Conservation (phyloP, 2,329 filamentous ascomycete species). For the Trichoderma afroharzianum region DNA sequence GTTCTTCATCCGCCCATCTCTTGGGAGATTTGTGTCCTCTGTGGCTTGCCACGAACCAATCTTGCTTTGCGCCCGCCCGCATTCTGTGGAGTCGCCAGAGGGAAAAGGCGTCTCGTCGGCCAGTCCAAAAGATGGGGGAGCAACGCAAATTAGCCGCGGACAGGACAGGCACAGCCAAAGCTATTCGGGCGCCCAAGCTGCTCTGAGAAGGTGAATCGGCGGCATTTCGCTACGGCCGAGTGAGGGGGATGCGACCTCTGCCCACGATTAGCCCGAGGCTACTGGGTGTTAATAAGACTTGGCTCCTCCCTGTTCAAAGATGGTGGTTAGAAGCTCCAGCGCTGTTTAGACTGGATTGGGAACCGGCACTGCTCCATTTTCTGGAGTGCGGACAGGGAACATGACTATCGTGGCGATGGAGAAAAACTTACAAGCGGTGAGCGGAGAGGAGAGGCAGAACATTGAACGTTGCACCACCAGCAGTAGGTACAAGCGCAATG, state of each 20-base stretch:
- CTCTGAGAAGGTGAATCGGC: constrained; percentile 15
- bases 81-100: neutral
- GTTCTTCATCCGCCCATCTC: constrained; percentile 18
- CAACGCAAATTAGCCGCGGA: neutral
- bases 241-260: neutral
- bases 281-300: neutral
- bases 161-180: neutral
- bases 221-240: constrained; percentile 5
- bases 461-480: neutral
- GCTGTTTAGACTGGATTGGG: neutral
- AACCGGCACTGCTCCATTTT: constrained; percentile 3
- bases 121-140: constrained; percentile 3
- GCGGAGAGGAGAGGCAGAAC: neutral
- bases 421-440: constrained; percentile 11
- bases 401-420: constrained; percentile 4
- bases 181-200: constrained; percentile 2
- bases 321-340: neutral
- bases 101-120: neutral
- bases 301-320: neutral
- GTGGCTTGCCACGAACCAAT: constrained; percentile 8
- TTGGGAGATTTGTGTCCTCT: neutral
- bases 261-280: constrained; percentile 9
- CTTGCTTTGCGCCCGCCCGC: constrained; percentile 1
- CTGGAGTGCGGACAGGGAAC: neutral
- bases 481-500: no score